Conservation (phyloP, 139 green algal species). For the Micractinium sp. region DNA sequence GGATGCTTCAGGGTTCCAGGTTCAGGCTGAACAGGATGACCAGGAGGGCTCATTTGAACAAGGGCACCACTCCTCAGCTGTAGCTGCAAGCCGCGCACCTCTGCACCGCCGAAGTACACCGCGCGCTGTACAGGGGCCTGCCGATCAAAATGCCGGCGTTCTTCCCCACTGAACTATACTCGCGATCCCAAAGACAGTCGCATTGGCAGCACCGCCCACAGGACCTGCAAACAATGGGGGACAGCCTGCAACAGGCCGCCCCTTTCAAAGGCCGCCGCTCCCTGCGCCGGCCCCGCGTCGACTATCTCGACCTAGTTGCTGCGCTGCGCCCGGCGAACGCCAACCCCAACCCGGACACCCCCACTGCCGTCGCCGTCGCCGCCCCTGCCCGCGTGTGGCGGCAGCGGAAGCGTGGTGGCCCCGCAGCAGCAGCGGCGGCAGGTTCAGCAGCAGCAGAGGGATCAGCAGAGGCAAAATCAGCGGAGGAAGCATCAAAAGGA, state of each 20-base stretch:
- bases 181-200: no score
- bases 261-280: neutral
- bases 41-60: no score
- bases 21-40: no score
- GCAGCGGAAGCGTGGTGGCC: neutral
- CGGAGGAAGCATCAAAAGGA: neutral
- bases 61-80: no score
- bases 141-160: no score
- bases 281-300: neutral
- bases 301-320: neutral
- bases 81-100: no score
- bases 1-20: no score
- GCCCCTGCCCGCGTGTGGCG: no score
- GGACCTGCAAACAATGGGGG: neutral
- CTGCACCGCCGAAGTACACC: no score
- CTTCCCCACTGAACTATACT: no score
- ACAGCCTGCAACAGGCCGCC: neutral
- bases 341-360: slow-evolving; percentile 1
- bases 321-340: neutral
- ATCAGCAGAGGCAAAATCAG: neutral
- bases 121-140: no score
- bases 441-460: neutral
- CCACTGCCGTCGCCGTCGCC: neutral
- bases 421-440: neutral
- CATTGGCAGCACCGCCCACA: no score